Base-by-base conservation (phyloP, 345 rosid genomes). In the Dipteronia sinensis region DNA sequence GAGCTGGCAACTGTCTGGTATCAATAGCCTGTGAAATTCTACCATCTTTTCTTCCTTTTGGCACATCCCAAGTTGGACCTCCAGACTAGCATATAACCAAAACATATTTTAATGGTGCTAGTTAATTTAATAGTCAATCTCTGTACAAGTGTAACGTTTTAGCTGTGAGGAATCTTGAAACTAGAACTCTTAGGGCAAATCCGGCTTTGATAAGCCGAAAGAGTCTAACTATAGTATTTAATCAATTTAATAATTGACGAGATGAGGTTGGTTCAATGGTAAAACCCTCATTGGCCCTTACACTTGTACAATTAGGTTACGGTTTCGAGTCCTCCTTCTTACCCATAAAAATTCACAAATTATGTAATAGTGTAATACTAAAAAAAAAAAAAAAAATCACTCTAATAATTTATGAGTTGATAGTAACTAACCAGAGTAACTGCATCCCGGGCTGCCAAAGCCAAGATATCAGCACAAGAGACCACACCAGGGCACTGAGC, bases 381-480 rank as follows among this genome's bases (percentile, higher is more conserved):
- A 3, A 34, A 34, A 31, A 31, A 31, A 31, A 29, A 29, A 29
- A 29, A 31, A 31, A 31, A 31, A 4, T 4, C 38, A 34, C 38
- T 34, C 6, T 34, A 34, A 34, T 34, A 34, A 34, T 34, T 34
- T 34, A 64, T 8, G 29, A 25, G 27, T 64, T 8, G 12, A 27
- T 46, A 19, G 11, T 31, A 42, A 83, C 85, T 83, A 44, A 93
- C 97, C 87, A 93, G 82, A 76, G 86, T 78, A 7, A 93, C 97
- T 0, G 97, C 99, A 44, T 93, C 94, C 9, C 92, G 87, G n/a
- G 97, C 94, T 49, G 96, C 93, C 0, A 92, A 86, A 67, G 99
- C 92, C 81, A 95, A 73, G 70, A 95, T 91, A 73, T 93, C 98
- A 17, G 97, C 98, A 78, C 99, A 93, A 65, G 99, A 95, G 74